Evolutionary conservation across 1,284 basidiomycete genomes (phyloP).

Genomic region (Singerocomus inundabilis): DNA sequence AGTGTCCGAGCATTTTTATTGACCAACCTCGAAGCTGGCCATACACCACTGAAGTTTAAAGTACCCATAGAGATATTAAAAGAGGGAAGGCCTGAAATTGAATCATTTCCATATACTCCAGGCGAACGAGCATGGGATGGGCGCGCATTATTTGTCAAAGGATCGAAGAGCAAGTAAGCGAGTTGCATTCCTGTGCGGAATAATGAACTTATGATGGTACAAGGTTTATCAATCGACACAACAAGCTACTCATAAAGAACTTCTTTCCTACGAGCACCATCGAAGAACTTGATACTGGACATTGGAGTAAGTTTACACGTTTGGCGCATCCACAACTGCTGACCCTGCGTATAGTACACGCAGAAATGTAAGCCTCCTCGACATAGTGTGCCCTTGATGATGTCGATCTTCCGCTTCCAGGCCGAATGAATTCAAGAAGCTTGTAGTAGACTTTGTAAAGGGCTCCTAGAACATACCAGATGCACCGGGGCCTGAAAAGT

Average conservation of each 20-base stretch:
- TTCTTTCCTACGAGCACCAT: conserved; percentile 70
- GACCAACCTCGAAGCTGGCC: conserved; percentile 63
- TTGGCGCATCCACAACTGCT: background rate
- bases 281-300: conserved; percentile 56
- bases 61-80: conserved; percentile 71
- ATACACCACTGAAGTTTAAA: conserved; percentile 55
- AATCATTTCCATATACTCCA: conserved; percentile 70
- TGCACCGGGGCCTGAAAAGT: background rate
- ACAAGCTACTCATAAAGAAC: conserved; percentile 52
- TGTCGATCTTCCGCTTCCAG: conserved; percentile 26
- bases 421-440: conserved; percentile 46
- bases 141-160: conserved; percentile 75
- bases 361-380: conserved; percentile 46
- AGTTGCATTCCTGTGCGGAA: background rate
- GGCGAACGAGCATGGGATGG: conserved; percentile 61
- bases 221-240: conserved; percentile 72
- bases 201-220: background rate
- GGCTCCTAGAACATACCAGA: conserved; percentile 11
- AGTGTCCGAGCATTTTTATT: conserved; percentile 75
- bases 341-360: conserved; percentile 45
- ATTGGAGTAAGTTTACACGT: conserved; percentile 56
- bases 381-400: background rate
- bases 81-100: conserved; percentile 62
- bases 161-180: conserved; percentile 68
- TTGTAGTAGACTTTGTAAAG: conserved; percentile 43